Conservation (phyloP, 2,329 filamentous ascomycete species). For the Aspergillus sp. region DNA sequence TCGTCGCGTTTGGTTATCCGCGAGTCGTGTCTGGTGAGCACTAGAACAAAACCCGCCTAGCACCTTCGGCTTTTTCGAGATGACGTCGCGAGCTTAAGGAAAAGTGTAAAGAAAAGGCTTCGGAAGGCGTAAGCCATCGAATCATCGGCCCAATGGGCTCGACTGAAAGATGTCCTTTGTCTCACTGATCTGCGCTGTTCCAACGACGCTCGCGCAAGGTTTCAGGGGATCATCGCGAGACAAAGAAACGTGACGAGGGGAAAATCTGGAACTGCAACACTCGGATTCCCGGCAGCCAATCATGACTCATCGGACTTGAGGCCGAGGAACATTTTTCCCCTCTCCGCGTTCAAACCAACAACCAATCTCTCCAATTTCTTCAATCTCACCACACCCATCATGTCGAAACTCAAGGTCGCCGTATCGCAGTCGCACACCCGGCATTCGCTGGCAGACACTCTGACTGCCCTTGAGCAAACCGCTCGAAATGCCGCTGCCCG, state of each 20-base stretch:
- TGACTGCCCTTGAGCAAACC: slow-evolving; percentile 67
- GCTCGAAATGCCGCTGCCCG: slow-evolving; percentile 66
- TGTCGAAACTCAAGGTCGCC: slow-evolving; percentile 51
- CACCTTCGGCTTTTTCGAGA: too few relatives aligned
- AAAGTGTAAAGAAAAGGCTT: background rate
- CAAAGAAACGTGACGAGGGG: background rate
- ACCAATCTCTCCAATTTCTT: background rate
- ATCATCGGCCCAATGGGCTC: background rate
- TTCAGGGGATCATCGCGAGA: background rate
- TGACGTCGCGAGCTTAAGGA: background rate
- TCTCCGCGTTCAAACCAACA: background rate
- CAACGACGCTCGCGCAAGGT: too few relatives aligned
- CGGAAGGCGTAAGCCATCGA: background rate
- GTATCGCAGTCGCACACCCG: slow-evolving; percentile 54
- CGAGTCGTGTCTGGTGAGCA: background rate
- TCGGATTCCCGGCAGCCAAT: background rate
- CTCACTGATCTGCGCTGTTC: background rate
- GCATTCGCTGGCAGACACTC: slow-evolving; percentile 57
- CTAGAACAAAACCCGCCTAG: background rate
- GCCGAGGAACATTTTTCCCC: background rate
- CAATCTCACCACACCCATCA: slow-evolving; percentile 21
- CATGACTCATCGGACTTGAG: background rate
- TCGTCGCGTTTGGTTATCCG: background rate
- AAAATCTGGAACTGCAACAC: background rate
- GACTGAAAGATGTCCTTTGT: background rate